phyloP scores from a whole-genome alignment of 208 protist genomes.

The Entamoeba moshkovskii region DNA sequence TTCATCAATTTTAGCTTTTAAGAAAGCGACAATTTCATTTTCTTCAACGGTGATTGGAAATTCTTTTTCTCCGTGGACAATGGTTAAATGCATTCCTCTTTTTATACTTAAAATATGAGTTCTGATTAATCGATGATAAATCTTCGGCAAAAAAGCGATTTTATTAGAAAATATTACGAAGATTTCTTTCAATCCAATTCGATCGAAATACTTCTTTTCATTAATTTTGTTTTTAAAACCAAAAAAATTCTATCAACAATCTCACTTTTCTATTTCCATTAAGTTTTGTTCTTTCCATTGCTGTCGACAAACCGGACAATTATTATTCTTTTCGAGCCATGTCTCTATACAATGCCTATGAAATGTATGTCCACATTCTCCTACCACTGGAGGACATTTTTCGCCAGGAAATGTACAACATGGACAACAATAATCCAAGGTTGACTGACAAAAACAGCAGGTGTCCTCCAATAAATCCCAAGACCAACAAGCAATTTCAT shows the following conservation, averaged over 20 bases:
- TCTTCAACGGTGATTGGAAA: background rate
- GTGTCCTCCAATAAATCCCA: background rate
- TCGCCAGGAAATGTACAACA: background rate
- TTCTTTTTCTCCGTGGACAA: background rate
- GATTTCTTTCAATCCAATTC: too few species aligned
- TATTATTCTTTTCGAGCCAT: background rate
- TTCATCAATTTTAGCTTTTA: background rate
- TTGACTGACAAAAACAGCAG: background rate
- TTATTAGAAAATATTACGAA: too few species aligned
- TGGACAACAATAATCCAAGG: background rate
- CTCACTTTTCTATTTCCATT: background rate
- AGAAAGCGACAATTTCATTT: background rate
- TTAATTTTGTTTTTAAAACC: too few species aligned
- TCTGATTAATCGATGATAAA: too few species aligned
- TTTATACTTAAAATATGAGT: background rate
- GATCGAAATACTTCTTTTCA: too few species aligned
- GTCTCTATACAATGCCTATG: background rate
- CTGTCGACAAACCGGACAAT: background rate
- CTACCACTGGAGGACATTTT: background rate
- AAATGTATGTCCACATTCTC: background rate
- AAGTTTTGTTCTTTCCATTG: background rate
- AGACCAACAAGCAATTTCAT: background rate
- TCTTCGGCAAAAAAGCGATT: too few species aligned
- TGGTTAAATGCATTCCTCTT: background rate
- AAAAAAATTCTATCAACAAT: too few species aligned